A percentile compares a stretch with the other conserved stretches of the same genome.
phyloP scores from a whole-genome alignment of 768 basidiomycete genomes.

The Ramaria sp. region DNA sequence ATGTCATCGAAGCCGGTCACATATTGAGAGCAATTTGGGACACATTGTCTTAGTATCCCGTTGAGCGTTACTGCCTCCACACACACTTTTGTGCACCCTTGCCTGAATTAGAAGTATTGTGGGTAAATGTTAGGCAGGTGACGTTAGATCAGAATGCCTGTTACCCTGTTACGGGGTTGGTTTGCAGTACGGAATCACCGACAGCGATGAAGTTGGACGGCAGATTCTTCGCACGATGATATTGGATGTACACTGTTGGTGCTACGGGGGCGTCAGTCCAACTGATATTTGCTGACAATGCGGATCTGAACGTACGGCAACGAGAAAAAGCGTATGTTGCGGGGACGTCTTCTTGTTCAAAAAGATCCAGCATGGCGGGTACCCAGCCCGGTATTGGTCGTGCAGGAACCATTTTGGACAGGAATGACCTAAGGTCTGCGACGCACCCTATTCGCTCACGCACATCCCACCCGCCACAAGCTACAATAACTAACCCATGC shows the following conservation, averaged over 20 bases:
- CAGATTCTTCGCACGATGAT: constrained; percentile 10
- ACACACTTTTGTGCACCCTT: constrained; percentile 13
- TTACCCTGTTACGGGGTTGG: constrained; percentile 16
- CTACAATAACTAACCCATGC: too few relatives aligned
- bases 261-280: constrained; percentile 8
- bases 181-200: constrained; percentile 14
- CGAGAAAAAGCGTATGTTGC: neutral
- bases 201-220: constrained; percentile 18
- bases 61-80: constrained; percentile 13
- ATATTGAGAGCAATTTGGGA: neutral
- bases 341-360: constrained; percentile 6
- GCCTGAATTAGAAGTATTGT: neutral
- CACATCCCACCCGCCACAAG: neutral
- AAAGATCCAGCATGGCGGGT: constrained; percentile 9
- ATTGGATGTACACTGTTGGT: constrained; percentile 12
- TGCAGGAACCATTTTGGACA: neutral
- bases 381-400: constrained; percentile 12
- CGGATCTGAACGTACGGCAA: constrained; percentile 2
- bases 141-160: too few relatives aligned
- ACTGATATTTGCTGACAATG: neutral
- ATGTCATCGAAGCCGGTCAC: neutral
- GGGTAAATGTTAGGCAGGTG: too few relatives aligned
- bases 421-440: neutral
- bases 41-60: constrained; percentile 1
- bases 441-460: neutral